Percentiles rank a stretch among this genome's conserved stretches.
phyloP scores from a whole-genome alignment of 352 stramenopile species.

The Phytophthora agathidicida region DNA sequence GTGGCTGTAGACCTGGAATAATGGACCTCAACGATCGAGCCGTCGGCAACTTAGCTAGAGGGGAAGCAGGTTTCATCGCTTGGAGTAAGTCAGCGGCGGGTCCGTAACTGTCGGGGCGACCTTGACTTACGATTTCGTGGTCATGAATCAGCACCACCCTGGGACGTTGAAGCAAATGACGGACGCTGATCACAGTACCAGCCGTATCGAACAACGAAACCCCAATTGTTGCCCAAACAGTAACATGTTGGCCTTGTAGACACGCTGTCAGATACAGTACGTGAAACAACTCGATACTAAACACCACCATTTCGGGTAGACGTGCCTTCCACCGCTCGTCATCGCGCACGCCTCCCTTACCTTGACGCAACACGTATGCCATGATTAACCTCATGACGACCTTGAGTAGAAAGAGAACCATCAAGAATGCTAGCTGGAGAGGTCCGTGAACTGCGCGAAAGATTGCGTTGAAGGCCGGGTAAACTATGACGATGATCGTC shows the following conservation, averaged over 20 bases:
- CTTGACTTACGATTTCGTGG: too few species aligned
- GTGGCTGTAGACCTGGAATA: too few species aligned
- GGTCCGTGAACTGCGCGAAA: conserved; percentile 3
- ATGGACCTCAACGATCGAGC: too few species aligned
- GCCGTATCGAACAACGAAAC: conserved; percentile 7
- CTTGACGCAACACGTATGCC: conserved; percentile 8
- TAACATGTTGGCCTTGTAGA: conserved; percentile 8
- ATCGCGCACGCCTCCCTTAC: neutral
- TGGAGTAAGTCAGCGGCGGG: neutral
- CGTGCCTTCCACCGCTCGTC: conserved; percentile 13
- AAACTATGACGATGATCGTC: conserved; percentile 10
- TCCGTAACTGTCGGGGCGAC: neutral
- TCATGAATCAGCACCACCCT: neutral
- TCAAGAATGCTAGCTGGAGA: conserved; percentile 16
- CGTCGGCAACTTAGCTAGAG: too few species aligned
- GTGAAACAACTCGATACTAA: conserved; percentile 29
- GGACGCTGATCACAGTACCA: neutral
- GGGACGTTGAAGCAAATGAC: neutral
- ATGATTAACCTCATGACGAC: conserved; percentile 11
- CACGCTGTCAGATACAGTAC: conserved; percentile 25
- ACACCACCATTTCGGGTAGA: conserved; percentile 25
- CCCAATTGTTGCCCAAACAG: conserved; percentile 7
- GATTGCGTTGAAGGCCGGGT: conserved; percentile 22
- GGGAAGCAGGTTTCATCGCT: too few species aligned
- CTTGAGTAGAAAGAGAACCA: conserved; percentile 12